Conservation (phyloP, 148 eudicot genomes). For the Fallopia convolvulus region DNA sequence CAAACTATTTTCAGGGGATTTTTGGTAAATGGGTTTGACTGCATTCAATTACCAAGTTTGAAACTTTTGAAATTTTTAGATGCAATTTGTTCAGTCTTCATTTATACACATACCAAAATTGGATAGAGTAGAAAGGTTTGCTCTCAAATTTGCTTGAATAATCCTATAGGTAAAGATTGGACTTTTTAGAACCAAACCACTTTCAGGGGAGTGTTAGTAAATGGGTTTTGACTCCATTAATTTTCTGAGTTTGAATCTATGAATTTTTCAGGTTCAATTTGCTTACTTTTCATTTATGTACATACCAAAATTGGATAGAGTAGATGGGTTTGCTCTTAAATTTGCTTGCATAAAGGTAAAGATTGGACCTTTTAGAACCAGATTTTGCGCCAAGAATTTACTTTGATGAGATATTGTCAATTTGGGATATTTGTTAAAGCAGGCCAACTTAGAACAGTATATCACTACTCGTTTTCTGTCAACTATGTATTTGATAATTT, state of each 20-base stretch:
- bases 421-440: too few relatives aligned
- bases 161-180: neutral
- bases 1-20: constrained; percentile 94
- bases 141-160: too few relatives aligned
- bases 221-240: neutral
- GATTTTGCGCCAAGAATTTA: neutral
- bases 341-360: too few relatives aligned
- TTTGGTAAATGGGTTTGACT: constrained; percentile 38
- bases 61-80: neutral
- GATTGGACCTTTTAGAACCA: neutral
- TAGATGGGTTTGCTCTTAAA: too few relatives aligned
- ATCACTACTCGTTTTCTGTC: too few relatives aligned
- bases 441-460: too few relatives aligned
- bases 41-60: neutral
- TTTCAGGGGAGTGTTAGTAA: constrained; percentile 83
- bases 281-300: neutral
- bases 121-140: neutral
- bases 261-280: neutral
- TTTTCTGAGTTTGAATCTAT: neutral
- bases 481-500: neutral
- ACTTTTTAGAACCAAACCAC: constrained; percentile 32
- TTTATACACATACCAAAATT: neutral
- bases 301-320: neutral
- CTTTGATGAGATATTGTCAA: neutral
- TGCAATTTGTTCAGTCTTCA: neutral